Conservation (phyloP, 768 basidiomycete species). For the Naganishia antarctica region DNA sequence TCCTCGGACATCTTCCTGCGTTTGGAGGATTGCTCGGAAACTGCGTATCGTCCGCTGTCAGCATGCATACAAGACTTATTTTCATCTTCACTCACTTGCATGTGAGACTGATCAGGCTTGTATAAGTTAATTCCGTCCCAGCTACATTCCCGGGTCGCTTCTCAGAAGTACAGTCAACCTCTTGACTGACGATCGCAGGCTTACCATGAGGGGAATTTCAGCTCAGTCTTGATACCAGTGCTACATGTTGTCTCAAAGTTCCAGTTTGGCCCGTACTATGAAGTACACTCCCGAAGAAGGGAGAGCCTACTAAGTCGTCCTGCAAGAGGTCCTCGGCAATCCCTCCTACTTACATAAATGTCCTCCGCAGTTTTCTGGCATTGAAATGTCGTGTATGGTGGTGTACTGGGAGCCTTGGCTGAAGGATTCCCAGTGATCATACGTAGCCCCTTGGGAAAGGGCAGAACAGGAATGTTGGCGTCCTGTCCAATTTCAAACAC, state of each 20-base stretch:
- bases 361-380: constrained; percentile 2
- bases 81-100: constrained; percentile 27
- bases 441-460: constrained; percentile 37
- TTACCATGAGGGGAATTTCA: constrained; percentile 13
- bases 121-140: constrained; percentile 47
- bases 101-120: constrained; percentile 37
- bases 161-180: no score
- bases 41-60: no score
- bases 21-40: constrained; percentile 16
- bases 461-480: background rate
- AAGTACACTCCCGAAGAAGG: background rate
- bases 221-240: constrained; percentile 39
- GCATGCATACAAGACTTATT: no score
- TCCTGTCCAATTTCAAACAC: background rate
- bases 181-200: background rate
- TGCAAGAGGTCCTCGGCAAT: no score
- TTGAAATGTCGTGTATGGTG: constrained; percentile 10
- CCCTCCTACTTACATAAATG: constrained; percentile 3
- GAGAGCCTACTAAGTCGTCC: no score
- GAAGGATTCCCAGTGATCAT: constrained; percentile 37
- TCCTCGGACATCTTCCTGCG: constrained; percentile 33
- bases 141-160: constrained; percentile 37
- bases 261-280: constrained; percentile 27
- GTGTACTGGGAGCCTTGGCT: background rate
- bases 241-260: constrained; percentile 34